Base-by-base conservation (phyloP, 371 early-diverging fungal species). In the Mucor racemosus region DNA sequence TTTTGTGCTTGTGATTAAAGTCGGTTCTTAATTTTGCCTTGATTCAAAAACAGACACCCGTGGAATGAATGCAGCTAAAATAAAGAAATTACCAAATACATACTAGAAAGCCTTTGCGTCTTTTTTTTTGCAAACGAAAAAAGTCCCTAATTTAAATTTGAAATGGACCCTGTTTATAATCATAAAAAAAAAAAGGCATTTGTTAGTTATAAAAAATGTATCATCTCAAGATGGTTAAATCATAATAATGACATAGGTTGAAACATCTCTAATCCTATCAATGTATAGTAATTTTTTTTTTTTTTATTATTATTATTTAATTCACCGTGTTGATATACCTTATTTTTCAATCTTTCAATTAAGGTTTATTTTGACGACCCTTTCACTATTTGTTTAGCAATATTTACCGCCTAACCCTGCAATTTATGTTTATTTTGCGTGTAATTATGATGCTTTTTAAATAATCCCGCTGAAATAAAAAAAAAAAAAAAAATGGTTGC, bases 31-130 rank as follows among this genome's bases (percentile, higher is more conserved):
- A 19, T 46, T 46, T 15, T 19, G 4, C 19, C 46, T 7, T 17
- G 19, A 46, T 46, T 46, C 46, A 19, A 46, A 19, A 46, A 19
- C 19, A 46, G 53, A 31, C 53, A 38, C 19, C 31, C 53, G 26
- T 53, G 53, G 53, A 53, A 53, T 31, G 14, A 53, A 53, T 53
- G 31, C 53, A 53, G 3, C 53, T 53, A 53, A 53, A 53, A 13
- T 53, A 6, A 26, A 31, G 5, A 53, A 31, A 53, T 31, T 53
- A 31, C 53, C 53, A 53, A 13, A 31, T 26, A 53, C 53, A 31
- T 14, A 26, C 53, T 53, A 53, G 53, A 31, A 19, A 19, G 26
- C 26, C 21, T 10, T 46, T 46, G 19, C 17, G 19, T 46, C 26
- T 19, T 17, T 19, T 46, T 19, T 17, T 19, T 46, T 19, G 21